Evolutionary conservation across 106 monocot genomes (phyloP), one percentile per base, ranked within the genome.

Genomic region (Dioscorea dumetorum): DNA sequence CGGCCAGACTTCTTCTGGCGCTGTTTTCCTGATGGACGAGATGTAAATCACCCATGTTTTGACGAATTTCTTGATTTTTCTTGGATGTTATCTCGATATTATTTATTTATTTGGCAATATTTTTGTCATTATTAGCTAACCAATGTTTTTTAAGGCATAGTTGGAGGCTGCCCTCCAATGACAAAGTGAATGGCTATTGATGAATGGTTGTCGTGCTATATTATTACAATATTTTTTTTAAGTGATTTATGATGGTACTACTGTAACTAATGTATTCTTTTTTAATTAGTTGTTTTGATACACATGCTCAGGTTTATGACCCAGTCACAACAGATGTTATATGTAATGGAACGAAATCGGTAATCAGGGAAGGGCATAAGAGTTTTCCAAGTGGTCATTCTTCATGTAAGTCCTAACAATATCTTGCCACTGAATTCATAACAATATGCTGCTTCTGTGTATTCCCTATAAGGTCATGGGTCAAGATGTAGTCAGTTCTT

Each of bases 341-440:
- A 48, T 90, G 90, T 70, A 80, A 86, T 71, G 90, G 90, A 49
- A 61, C 70, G 34, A 90, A 86, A 51, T 78, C 70, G 64, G 90
- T 83, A 14, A 90, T 90, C 35, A 90, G 72, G 74, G 90, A 90
- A 81, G 90, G 90, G 16, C 90, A 90, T 73, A 90, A 90, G 71
- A 90, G 90, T 64, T 90, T 90, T 57, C 90, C 86, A 53, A 90
- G 90, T 33, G 90, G 90, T 7, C 90, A 90, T 76, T 73, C 90
- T 67, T 90, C 90, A 69, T 86, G 90, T 90, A 86, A 77, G 84
- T 58, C 50, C 12, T 17, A 0, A 0, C 32, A 49, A 0, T 28
- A 48, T 58, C 20, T 23, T 18, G 12, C 16, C 50, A 16, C 24
- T 23, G 60, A n/a, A n/a, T n/a, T n/a, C n/a, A n/a, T n/a, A n/a